Conservation (phyloP, 2,329 filamentous ascomycete genomes). For the Lachnellula hyalina region DNA sequence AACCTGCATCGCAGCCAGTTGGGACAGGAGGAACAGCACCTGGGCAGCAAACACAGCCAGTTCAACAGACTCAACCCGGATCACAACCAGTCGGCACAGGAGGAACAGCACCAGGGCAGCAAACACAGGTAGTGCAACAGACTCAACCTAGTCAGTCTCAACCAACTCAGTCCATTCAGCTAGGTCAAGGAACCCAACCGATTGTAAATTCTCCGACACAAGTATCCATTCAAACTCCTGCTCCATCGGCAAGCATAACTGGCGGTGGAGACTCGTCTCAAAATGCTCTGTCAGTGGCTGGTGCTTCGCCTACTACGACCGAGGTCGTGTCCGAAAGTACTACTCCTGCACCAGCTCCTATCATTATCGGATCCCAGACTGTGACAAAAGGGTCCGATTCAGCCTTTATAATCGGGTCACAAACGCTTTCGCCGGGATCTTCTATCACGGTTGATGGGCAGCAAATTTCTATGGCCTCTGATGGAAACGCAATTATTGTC, state of each 20-base stretch:
- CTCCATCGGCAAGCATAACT: not conserved
- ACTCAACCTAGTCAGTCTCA: too few relatives aligned
- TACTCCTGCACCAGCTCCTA: constrained; percentile 6
- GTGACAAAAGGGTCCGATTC: constrained; percentile 16
- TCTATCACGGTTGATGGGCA: constrained; percentile 21
- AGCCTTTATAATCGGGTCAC: constrained; percentile 20
- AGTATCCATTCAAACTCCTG: not conserved
- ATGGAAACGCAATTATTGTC: constrained; percentile 18
- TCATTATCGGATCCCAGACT: constrained; percentile 19
- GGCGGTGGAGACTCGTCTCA: not conserved
- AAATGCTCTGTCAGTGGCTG: not conserved
- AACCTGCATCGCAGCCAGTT: too few relatives aligned
- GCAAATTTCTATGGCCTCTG: constrained; percentile 18
- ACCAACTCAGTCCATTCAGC: too few relatives aligned
- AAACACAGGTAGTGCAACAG: too few relatives aligned
- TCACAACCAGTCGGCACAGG: too few relatives aligned
- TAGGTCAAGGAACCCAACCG: not conserved
- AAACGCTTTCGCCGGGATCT: constrained; percentile 22
- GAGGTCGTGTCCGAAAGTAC: not conserved
- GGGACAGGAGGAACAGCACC: too few relatives aligned
- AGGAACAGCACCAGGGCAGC: too few relatives aligned
- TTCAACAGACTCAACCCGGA: too few relatives aligned
- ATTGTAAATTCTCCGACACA: not conserved
- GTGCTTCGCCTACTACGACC: not conserved
- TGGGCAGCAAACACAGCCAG: too few relatives aligned